These are phyloP conservation scores for Irpex sp. DNA, from an alignment of 1,284 basidiomycete genomes.

Conservation along the genomic window DNA sequence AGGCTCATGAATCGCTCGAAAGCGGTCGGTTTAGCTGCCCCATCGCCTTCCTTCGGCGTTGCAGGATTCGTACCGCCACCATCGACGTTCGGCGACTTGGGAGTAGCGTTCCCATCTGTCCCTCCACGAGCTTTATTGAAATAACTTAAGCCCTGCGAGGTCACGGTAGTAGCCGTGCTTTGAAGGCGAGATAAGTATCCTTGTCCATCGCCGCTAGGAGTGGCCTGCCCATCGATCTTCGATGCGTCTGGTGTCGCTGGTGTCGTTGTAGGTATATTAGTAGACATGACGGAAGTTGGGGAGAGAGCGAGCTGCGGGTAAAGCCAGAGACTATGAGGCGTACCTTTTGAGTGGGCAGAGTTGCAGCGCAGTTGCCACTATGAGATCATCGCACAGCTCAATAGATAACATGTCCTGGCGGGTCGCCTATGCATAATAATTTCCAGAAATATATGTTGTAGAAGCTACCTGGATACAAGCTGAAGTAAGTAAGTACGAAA, in stretches of 20 bases:
- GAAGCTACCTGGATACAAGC: too few species aligned
- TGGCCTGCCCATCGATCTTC: neutral
- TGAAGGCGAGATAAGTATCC: neutral
- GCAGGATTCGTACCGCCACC: neutral
- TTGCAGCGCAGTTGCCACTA: neutral
- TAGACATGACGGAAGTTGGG: neutral
- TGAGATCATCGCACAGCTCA: neutral
- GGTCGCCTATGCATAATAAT: too few species aligned
- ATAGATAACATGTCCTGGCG: neutral
- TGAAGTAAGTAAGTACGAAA: too few species aligned
- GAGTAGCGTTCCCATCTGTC: neutral
- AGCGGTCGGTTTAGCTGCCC: constrained; percentile 10
- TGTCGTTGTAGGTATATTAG: neutral
- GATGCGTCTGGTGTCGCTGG: neutral
- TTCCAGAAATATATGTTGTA: too few species aligned
- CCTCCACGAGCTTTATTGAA: neutral
- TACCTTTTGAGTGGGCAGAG: neutral
- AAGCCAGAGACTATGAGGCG: too few species aligned
- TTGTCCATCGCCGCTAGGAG: neutral
- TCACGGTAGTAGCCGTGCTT: neutral
- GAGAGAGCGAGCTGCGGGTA: too few species aligned
- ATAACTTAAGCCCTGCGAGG: neutral
- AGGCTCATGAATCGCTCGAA: constrained; percentile 17
- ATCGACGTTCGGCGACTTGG: neutral
- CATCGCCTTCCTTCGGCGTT: constrained; percentile 1